These are phyloP conservation scores for Pseudognaphalium luteoalbum DNA, from an alignment of 129 eudicot genomes.

Conservation along the genomic window DNA sequence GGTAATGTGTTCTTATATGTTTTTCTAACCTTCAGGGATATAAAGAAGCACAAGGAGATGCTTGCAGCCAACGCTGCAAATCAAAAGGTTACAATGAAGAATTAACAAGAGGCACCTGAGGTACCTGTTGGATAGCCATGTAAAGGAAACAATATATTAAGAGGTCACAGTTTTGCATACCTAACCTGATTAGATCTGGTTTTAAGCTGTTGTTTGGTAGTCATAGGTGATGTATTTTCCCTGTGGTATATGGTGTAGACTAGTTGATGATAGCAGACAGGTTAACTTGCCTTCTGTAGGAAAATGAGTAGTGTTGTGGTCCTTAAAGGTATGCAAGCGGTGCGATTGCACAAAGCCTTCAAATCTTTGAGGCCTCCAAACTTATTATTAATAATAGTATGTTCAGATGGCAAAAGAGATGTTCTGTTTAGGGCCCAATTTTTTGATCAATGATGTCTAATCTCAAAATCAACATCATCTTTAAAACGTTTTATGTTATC, in stretches of 20 bases:
- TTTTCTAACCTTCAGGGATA: constrained; percentile 40
- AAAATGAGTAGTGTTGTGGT: constrained; percentile 14
- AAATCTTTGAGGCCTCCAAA: neutral
- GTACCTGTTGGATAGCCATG: constrained; percentile 22
- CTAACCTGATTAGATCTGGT: constrained; percentile 32
- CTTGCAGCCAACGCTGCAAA: constrained; percentile 10
- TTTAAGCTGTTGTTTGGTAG: constrained; percentile 31
- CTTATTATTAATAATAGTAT: too few species aligned
- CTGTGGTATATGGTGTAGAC: constrained; percentile 32
- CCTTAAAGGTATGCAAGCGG: neutral
- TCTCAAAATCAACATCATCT: too few species aligned
- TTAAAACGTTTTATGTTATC: too few species aligned
- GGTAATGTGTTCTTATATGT: neutral
- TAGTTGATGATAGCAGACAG: constrained; percentile 38
- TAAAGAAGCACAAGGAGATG: constrained; percentile 37
- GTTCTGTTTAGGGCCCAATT: neutral
- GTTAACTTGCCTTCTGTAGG: constrained; percentile 33
- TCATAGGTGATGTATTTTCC: neutral
- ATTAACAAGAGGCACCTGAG: constrained; percentile 22
- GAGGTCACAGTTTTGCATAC: constrained; percentile 34
- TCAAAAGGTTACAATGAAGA: constrained; percentile 9
- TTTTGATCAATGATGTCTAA: too few species aligned
- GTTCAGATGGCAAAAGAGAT: neutral
- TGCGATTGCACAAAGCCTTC: neutral
- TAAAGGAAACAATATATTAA: constrained; percentile 17